phyloP scores from a whole-genome alignment of 495 filamentous ascomycete species.

The Hypoxylon trugodes region DNA sequence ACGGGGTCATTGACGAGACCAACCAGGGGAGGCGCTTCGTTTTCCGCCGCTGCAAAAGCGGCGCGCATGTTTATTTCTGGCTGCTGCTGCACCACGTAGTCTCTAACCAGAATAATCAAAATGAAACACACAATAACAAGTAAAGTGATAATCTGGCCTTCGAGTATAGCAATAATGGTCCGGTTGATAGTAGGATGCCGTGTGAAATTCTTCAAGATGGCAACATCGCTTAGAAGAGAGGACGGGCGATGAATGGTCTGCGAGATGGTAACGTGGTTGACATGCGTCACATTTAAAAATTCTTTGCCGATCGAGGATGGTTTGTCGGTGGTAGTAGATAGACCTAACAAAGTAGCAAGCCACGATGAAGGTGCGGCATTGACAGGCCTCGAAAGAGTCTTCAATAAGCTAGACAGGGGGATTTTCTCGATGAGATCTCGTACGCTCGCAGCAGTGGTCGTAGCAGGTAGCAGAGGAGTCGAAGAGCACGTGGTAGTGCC shows the following conservation, averaged over 20 bases:
- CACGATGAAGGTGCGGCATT: slow-evolving; percentile 40
- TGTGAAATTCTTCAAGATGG: slow-evolving; percentile 76
- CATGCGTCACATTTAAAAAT: slow-evolving; percentile 27
- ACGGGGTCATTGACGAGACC: slow-evolving; percentile 33
- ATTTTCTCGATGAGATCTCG: slow-evolving; percentile 43
- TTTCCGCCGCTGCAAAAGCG: slow-evolving; percentile 61
- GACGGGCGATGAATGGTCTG: slow-evolving; percentile 17
- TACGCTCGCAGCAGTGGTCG: slow-evolving; percentile 47
- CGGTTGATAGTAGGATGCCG: slow-evolving; percentile 77
- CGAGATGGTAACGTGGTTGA: slow-evolving; percentile 26
- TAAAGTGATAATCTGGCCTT: slow-evolving; percentile 92
- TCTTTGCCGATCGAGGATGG: slow-evolving; percentile 11
- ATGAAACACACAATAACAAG: slow-evolving; percentile 92
- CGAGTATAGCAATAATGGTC: slow-evolving; percentile 81
- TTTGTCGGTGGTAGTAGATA: slow-evolving; percentile 26
- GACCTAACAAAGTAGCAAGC: slow-evolving; percentile 30
- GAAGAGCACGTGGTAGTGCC: slow-evolving; percentile 51
- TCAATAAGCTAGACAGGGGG: slow-evolving; percentile 43
- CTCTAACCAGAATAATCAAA: slow-evolving; percentile 90
- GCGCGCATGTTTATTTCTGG: slow-evolving; percentile 74
- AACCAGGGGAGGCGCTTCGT: slow-evolving; percentile 53
- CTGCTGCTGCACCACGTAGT: slow-evolving; percentile 98
- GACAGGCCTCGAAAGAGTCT: slow-evolving; percentile 40
- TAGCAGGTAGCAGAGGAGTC: slow-evolving; percentile 53
- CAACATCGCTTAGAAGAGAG: slow-evolving; percentile 75